Conservation (phyloP, 345 rosid species). For the Arabidopsis thaliana region TAIR10.1 NC_003076.8:7018501-7019000, state of each 20-base stretch:
- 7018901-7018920: slow-evolving; percentile 37
- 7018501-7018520: slow-evolving; percentile 36
- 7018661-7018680: slow-evolving; percentile 33
- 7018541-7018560: slow-evolving; percentile 47
- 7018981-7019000: slow-evolving; percentile 46
- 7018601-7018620: slow-evolving; percentile 47
- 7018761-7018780: slow-evolving; percentile 12
- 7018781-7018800: slow-evolving; percentile 41
- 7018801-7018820: slow-evolving; percentile 42
- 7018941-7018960: slow-evolving; percentile 42
- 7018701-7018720: slow-evolving; percentile 18
- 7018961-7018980: slow-evolving; percentile 49
- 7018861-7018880: slow-evolving; percentile 47
- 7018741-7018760: slow-evolving; percentile 31
- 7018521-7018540: slow-evolving; percentile 53
- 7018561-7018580: slow-evolving; percentile 39
- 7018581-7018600: slow-evolving; percentile 49
- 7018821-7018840: slow-evolving; percentile 45
- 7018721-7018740: slow-evolving; percentile 41
- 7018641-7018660: slow-evolving; percentile 44
- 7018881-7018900: slow-evolving; percentile 50
- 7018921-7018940: slow-evolving; percentile 47
- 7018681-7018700: slow-evolving; percentile 16
- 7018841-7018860: slow-evolving; percentile 52
- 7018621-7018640: slow-evolving; percentile 43